A percentile compares a stretch with the other conserved stretches of the same genome.
Evolutionary conservation across 23 red algal genomes (phyloP).

Genomic region (Agarophyton chilense): DNA sequence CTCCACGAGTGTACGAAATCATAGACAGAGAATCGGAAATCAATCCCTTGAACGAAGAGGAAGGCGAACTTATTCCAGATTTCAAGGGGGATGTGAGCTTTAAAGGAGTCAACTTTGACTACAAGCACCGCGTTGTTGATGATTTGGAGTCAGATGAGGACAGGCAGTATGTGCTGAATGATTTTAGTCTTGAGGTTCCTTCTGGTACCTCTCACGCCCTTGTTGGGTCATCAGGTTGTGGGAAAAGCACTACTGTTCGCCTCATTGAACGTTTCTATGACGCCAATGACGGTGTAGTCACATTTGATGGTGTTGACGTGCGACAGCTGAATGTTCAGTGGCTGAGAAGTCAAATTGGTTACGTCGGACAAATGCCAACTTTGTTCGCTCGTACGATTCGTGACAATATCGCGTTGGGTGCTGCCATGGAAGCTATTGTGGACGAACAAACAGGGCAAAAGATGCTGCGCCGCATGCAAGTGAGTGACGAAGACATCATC

Average conservation of each 20-base stretch:
- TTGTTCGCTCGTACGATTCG: slow-evolving; percentile 90
- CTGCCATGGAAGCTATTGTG: slow-evolving; percentile 49
- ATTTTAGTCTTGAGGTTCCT: slow-evolving; percentile 63
- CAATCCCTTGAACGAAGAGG: slow-evolving; percentile 59
- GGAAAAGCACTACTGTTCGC: slow-evolving; percentile 87
- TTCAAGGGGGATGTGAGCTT: slow-evolving; percentile 80
- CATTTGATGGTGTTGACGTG: slow-evolving; percentile 77
- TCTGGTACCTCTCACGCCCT: slow-evolving; percentile 88
- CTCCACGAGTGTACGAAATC: slow-evolving; percentile 74
- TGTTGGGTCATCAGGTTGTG: slow-evolving; percentile 90
- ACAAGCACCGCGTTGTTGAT: slow-evolving; percentile 66
- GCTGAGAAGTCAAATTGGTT: slow-evolving; percentile 90
- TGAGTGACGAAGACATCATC: slow-evolving; percentile 76
- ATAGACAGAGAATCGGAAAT: slow-evolving; percentile 74
- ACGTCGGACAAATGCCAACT: slow-evolving; percentile 95
- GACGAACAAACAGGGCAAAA: slow-evolving; percentile 22
- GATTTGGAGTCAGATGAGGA: slow-evolving; percentile 36
- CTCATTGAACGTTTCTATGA: slow-evolving; percentile 97
- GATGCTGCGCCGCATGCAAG: slow-evolving; percentile 45
- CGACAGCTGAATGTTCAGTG: slow-evolving; percentile 74
- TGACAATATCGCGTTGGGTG: slow-evolving; percentile 92
- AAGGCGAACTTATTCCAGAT: slow-evolving; percentile 55
- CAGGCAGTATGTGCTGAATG: slow-evolving; percentile 59
- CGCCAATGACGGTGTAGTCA: slow-evolving; percentile 48
- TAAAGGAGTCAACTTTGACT: slow-evolving; percentile 80